Evolutionary conservation across 495 filamentous ascomycete species (phyloP), one percentile per base, ranked within the genome.

Genomic region (Daldinia childiae): DNA sequence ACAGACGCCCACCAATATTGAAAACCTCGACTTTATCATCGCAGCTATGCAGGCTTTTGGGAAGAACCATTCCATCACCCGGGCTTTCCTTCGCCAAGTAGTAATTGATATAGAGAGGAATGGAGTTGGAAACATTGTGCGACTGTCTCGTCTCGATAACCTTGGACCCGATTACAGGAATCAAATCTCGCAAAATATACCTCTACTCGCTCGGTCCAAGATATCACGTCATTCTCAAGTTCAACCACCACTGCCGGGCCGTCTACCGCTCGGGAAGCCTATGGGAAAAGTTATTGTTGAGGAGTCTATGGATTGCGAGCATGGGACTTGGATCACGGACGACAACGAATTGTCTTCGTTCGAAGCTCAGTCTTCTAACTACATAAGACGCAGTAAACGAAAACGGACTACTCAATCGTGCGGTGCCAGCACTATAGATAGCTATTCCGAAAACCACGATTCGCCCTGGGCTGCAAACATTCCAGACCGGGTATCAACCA

Each of bases 11-110:
- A 77, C 77, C 15, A 62, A 74, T 56, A 62, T 69, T 0, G 70
- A 66, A 0, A 81, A 79, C 45, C 78, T 85, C 17, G 79, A 84
- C 51, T 80, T 79, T 43, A 58, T 84, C 27, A 56, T 83, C 27
- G 48, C 73, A 12, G 76, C 71, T 26, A 84, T 85, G 81, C 76
- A 78, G 2, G 60, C 74, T 8, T 72, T 82, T 21, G 75, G 77
- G 7, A 68, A 75, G n/a, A 62, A 76, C 11, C 79, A 83, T 52
- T 15, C 71, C n/a, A 75, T 84, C 32, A 81, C 82, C 0, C 75
- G 73, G 0, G 76, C 78, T 5, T 84, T 82, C 27, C 73, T 84
- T 14, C 77, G 78, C 17, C 83, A 85, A 51, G 63, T 79, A 3
- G 15, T 81, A 0, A 64, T 79, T 19, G 83, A 85, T 51, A 75